These are phyloP conservation scores for Apiospora aurea DNA, from an alignment of 2,329 filamentous ascomycete genomes.

Conservation along the genomic window DNA sequence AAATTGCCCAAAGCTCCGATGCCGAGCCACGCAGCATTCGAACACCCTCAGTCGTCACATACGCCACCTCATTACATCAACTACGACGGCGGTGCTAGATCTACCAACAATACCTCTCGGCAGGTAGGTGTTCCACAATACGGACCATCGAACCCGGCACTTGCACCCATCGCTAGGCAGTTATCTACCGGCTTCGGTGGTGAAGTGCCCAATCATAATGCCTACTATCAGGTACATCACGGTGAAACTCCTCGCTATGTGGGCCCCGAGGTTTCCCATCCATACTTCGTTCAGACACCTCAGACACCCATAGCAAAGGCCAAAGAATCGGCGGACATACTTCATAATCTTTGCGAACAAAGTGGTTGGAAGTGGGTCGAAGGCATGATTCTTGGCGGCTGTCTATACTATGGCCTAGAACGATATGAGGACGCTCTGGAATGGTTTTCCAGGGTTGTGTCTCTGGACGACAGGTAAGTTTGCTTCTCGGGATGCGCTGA, in stretches of 20 bases:
- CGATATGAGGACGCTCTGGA: constrained; percentile 79
- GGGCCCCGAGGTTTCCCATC: constrained; percentile 33
- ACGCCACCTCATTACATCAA: constrained; percentile 29
- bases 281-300: constrained; percentile 45
- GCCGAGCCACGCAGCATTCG: constrained; percentile 29
- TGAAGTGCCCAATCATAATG: constrained; percentile 25
- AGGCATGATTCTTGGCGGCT: constrained; percentile 89
- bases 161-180: neutral
- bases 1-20: constrained; percentile 52
- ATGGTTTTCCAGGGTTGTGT: constrained; percentile 73
- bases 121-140: constrained; percentile 26
- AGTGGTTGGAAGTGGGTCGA: constrained; percentile 90
- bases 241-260: constrained; percentile 33
- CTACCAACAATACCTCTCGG: constrained; percentile 2
- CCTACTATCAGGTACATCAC: constrained; percentile 38
- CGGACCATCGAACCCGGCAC: constrained; percentile 22
- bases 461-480: constrained; percentile 62
- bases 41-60: constrained; percentile 31
- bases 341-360: constrained; percentile 78
- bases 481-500: neutral
- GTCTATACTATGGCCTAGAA: constrained; percentile 87
- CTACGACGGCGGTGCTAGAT: constrained; percentile 29
- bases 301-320: constrained; percentile 62
- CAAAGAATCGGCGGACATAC: constrained; percentile 71
- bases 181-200: neutral